Percentiles rank a stretch among this genome's conserved stretches.
Conservation (phyloP, 1,284 basidiomycete species). For the Sutorius eximius region DNA sequence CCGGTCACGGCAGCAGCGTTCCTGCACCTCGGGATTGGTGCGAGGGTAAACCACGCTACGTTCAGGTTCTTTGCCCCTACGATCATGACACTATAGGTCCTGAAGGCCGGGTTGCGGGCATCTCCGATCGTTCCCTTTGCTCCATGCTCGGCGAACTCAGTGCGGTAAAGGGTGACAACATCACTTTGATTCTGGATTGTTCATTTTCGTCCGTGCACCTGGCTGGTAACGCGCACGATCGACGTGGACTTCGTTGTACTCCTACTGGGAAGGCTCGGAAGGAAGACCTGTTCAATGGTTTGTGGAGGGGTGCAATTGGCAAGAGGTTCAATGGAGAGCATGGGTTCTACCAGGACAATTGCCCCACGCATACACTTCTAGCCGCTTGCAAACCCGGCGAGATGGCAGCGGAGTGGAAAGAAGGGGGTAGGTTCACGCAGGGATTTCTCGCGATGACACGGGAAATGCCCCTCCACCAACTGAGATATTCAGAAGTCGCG, state of each 20-base stretch:
- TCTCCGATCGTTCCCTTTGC: constrained; percentile 62
- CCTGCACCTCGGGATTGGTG: constrained; percentile 58
- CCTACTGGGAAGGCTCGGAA: constrained; percentile 49
- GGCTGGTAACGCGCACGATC: constrained; percentile 39
- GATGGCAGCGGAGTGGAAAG: constrained; percentile 56
- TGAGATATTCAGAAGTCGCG: constrained; percentile 52
- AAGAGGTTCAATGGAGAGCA: constrained; percentile 37
- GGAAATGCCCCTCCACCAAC: constrained; percentile 48
- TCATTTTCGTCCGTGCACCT: constrained; percentile 54
- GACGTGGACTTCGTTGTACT: constrained; percentile 54
- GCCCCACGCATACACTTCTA: constrained; percentile 50
- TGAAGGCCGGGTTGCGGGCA: constrained; percentile 54
- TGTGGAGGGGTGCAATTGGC: constrained; percentile 52
- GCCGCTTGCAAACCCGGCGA: constrained; percentile 54
- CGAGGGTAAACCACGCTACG: constrained; percentile 41
- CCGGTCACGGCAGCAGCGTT: constrained; percentile 62
- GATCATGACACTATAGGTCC: constrained; percentile 54
- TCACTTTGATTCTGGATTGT: constrained; percentile 63
- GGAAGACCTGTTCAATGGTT: constrained; percentile 51
- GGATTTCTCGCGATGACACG: constrained; percentile 49
- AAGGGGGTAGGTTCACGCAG: constrained; percentile 59
- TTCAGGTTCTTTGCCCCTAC: constrained; percentile 62
- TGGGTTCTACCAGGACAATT: constrained; percentile 49
- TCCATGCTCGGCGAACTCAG: constrained; percentile 57
- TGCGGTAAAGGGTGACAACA: constrained; percentile 60